Conservation (phyloP, 345 rosid genomes). For the Arabidopsis suecica region DNA sequence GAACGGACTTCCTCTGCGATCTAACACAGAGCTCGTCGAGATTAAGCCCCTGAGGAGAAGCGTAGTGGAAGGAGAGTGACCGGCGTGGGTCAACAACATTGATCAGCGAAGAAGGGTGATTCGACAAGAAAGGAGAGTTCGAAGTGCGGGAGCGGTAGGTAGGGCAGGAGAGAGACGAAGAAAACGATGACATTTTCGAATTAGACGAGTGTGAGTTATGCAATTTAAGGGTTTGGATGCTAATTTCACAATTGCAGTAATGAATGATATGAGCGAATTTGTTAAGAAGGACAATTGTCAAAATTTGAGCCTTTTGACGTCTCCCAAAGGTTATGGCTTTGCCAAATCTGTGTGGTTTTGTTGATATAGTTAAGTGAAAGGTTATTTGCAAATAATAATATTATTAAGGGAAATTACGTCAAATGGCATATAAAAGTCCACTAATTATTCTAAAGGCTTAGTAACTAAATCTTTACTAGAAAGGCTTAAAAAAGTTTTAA, state of each 20-base stretch:
- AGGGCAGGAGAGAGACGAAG: conserved; percentile 29
- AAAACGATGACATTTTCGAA: conserved; percentile 38
- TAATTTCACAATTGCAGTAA: conserved; percentile 1
- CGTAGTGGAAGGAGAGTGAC: conserved; percentile 48
- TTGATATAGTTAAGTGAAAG: conserved; percentile 33
- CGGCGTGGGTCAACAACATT: conserved; percentile 40
- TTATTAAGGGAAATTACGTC: neutral
- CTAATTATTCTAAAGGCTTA: too few relatives aligned
- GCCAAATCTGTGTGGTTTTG: conserved; percentile 16
- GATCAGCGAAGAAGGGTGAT: conserved; percentile 37
- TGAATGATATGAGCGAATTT: neutral
- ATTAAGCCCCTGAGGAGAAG: conserved; percentile 28
- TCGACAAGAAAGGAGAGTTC: conserved; percentile 19
- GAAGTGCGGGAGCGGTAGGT: conserved; percentile 35
- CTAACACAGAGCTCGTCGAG: conserved; percentile 51
- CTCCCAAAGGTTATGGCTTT: conserved; percentile 29
- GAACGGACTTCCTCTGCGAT: conserved; percentile 48
- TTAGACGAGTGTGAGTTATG: neutral
- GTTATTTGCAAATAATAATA: conserved; percentile 10
- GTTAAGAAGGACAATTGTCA: conserved; percentile 12
- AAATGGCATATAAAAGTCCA: too few relatives aligned
- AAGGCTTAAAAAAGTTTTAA: too few relatives aligned
- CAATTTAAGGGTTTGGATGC: conserved; percentile 1
- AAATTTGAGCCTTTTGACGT: conserved; percentile 27
- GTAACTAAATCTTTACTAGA: too few relatives aligned